Evolutionary conservation across 306 rosid species (phyloP).

Genomic region (Styphnolobium japonicum): DNA sequence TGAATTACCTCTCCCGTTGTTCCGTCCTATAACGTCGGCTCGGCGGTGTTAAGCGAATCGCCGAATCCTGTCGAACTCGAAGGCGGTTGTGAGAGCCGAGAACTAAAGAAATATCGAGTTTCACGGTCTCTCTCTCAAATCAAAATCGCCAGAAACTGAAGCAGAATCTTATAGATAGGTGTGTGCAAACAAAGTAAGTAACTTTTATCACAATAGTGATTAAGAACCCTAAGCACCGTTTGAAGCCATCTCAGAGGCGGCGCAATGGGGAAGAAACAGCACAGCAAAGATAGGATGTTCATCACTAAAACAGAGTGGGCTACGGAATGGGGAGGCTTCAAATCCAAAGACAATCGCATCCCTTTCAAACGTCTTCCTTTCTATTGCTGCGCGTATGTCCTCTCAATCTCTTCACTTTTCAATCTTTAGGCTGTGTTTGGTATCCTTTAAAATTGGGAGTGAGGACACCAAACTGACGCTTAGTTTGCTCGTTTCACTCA

Average conservation of each 20-base stretch:
- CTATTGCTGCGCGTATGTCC: slow-evolving; percentile 84
- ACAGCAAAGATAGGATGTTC: slow-evolving; percentile 91
- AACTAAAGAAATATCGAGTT: background rate
- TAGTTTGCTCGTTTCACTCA: background rate
- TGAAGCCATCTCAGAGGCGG: background rate
- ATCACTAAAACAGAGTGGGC: slow-evolving; percentile 99
- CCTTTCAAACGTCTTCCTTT: slow-evolving; percentile 93
- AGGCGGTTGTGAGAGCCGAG: slow-evolving; percentile 8
- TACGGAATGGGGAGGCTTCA: slow-evolving; percentile 97
- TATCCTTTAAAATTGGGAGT: background rate
- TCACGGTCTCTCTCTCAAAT: background rate
- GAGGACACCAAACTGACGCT: no score
- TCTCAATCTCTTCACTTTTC: background rate
- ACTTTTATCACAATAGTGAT: background rate
- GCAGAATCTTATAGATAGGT: background rate
- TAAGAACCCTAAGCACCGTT: slow-evolving; percentile 25
- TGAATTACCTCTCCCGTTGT: no score
- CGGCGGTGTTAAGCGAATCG: slow-evolving; percentile 16
- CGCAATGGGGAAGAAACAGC: slow-evolving; percentile 94
- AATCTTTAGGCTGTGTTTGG: no score
- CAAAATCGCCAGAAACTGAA: slow-evolving; percentile 13
- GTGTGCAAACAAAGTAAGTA: background rate
- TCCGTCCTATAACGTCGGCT: no score
- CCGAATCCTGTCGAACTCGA: background rate
- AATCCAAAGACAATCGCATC: slow-evolving; percentile 64